Base-by-base conservation (phyloP, 129 eudicot genomes). In the Artemisia annua region DNA sequence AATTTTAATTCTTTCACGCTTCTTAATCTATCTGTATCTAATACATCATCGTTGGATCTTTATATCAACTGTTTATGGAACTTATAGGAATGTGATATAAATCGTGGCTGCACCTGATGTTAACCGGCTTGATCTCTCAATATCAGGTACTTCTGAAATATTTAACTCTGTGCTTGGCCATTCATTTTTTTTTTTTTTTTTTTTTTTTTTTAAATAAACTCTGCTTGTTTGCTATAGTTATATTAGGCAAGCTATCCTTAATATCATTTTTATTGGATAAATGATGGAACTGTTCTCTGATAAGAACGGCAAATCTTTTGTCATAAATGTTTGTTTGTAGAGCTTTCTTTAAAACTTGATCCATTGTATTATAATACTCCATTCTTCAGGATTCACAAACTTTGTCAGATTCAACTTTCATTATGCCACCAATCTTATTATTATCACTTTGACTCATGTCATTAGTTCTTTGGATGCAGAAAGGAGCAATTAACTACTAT, bases 11-110 rank as follows among this genome's bases (percentile, higher is more conserved):
- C 53, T 17, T 43, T 12, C 44, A 7, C 2, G 9, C 44, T 65
- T 35, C 1, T 22, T 51, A 4, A 73, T 49, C 43, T 50, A 4
- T 49, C 7, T n/a, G 35, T 52, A 1, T 43, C 26, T 16, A 4
- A 49, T 69, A 16, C 1, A 9, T 17, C 24, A 17, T 9, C 1
- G 7, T 5, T 20, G 11, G 20, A 17, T 55, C 11, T 19, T n/a
- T 20, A 20, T 61, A 61, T 61, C 50, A 49, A 63, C 63, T 35
- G 26, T 63, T 43, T 56, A n/a, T 78, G 67, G 15, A 39, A 69
- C 56, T 71, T n/a, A n/a, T 49, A 78, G 82, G 82, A 63, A 70
- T 71, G 77, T 71, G 72, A 78, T 43, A 51, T 30, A 48, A 26
- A 24, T 22, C 63, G 66, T 39, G 24, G 48, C 48, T 52, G 55